A percentile compares a stretch with the other conserved stretches of the same genome.
phyloP scores from a whole-genome alignment of 169 alveolate genomes.

The Eimeria brunetti region DNA sequence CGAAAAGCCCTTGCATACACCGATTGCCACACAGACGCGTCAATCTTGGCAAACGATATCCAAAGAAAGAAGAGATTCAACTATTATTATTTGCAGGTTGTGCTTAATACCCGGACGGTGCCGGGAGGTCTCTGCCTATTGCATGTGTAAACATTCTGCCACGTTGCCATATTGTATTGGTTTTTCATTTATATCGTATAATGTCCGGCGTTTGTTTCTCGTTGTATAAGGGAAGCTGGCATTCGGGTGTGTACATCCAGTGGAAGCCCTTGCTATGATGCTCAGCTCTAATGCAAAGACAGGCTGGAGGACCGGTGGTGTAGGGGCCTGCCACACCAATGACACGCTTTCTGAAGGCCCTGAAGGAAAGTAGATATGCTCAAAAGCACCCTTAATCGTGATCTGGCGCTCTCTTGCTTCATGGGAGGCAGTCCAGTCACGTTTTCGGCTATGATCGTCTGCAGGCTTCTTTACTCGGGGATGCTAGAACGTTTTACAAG shows the following conservation, averaged over 20 bases:
- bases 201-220: not conserved
- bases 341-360: not conserved
- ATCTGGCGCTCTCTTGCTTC: not conserved
- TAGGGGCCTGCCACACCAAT: not conserved
- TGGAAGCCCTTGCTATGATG: not conserved
- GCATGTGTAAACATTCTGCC: not conserved
- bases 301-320: not conserved
- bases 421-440: not conserved
- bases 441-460: not conserved
- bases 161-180: not conserved
- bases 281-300: not conserved
- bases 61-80: not conserved
- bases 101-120: not conserved
- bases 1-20: not conserved
- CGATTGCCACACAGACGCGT: not conserved
- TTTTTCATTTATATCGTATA: not conserved
- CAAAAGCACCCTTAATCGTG: not conserved
- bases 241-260: not conserved
- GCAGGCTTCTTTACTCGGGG: not conserved
- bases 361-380: not conserved
- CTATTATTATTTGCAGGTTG: not conserved
- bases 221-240: not conserved
- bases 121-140: not conserved
- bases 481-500: not conserved
- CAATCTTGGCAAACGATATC: not conserved